A percentile compares a stretch with the other conserved stretches of the same genome.
Conservation (phyloP, 176 grass and related monocot species). For the Aegilops bicornis region DNA sequence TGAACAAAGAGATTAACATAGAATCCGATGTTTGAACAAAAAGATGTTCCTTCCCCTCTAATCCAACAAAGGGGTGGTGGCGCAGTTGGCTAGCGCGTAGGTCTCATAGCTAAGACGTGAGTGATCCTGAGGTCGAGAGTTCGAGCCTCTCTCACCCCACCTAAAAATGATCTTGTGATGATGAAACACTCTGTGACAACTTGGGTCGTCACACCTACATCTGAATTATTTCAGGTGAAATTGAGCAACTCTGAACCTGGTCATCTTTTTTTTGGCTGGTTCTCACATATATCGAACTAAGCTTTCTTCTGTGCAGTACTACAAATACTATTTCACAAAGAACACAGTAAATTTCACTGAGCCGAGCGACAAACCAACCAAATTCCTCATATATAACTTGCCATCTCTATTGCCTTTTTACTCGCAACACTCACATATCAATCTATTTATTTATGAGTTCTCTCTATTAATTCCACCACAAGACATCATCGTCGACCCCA, state of each 20-base stretch:
- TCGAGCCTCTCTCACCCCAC: slow-evolving; percentile 70
- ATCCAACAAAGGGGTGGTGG: slow-evolving; percentile 21
- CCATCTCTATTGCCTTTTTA: background rate
- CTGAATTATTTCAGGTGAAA: background rate
- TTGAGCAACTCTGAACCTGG: background rate
- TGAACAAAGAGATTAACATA: too few species aligned
- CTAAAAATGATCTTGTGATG: too few species aligned
- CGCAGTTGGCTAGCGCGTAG: slow-evolving; percentile 45
- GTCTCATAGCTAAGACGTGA: slow-evolving; percentile 37
- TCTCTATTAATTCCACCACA: background rate
- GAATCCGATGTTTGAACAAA: too few species aligned
- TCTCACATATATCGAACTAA: background rate
- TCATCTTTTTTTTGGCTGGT: too few species aligned
- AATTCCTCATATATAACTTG: background rate
- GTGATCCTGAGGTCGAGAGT: slow-evolving; percentile 73
- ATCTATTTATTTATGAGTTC: background rate
- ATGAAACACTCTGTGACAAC: background rate
- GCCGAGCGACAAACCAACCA: background rate
- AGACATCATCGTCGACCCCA: background rate
- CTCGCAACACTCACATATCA: background rate
- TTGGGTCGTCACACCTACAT: background rate
- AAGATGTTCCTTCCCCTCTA: too few species aligned
- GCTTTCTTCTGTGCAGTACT: too few species aligned
- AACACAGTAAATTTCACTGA: background rate
- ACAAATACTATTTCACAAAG: too few species aligned